phyloP scores from a whole-genome alignment of 371 early-diverging fungal species.

The Mucor piriformis region DNA sequence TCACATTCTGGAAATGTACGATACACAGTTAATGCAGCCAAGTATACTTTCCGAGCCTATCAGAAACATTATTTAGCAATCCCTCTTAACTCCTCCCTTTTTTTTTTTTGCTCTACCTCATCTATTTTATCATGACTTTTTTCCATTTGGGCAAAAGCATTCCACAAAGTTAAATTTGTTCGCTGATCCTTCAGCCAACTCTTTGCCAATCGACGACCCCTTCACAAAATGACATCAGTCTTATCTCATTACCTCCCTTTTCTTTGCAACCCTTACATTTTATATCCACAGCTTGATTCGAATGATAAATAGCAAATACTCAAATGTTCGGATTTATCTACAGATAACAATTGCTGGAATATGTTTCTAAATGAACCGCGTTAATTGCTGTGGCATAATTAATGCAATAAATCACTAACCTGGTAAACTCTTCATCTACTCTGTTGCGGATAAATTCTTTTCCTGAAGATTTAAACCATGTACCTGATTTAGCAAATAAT shows the following conservation, averaged over 20 bases:
- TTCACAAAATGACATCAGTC: constrained; percentile 19
- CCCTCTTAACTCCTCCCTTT: too few species aligned
- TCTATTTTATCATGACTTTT: constrained; percentile 36
- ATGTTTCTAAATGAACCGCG: constrained; percentile 39
- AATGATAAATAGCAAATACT: constrained; percentile 50
- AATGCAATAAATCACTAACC: constrained; percentile 24
- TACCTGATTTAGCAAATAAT: constrained; percentile 37
- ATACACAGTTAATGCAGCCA: constrained; percentile 59
- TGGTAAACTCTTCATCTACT: constrained; percentile 49
- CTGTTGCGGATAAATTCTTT: constrained; percentile 18
- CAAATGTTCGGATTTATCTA: constrained; percentile 39
- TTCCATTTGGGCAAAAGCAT: constrained; percentile 69
- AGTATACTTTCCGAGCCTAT: constrained; percentile 71
- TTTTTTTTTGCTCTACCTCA: constrained; percentile 21
- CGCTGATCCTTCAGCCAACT: constrained; percentile 56
- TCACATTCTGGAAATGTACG: constrained; percentile 45
- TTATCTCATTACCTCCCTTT: background rate
- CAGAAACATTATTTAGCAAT: background rate
- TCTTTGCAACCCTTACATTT: constrained; percentile 27
- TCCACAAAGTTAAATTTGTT: constrained; percentile 67
- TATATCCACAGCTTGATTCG: constrained; percentile 44
- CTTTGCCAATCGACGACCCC: constrained; percentile 65
- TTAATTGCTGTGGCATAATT: background rate
- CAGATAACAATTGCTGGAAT: constrained; percentile 40
- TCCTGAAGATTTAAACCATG: constrained; percentile 45